Conservation (phyloP, 148 eudicot species). For the Chenopodium quinoa region DNA sequence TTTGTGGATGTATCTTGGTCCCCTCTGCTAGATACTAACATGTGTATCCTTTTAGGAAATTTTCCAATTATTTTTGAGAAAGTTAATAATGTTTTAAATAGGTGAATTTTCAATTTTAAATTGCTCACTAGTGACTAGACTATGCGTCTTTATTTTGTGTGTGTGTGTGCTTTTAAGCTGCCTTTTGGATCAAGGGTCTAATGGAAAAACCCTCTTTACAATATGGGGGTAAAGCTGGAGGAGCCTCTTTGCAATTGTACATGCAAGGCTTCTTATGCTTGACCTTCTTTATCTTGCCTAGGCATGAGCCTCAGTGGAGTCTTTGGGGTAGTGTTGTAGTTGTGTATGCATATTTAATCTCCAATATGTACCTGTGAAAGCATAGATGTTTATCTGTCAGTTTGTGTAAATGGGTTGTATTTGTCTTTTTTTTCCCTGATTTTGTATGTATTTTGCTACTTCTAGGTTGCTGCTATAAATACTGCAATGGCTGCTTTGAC, state of each 20-base stretch:
- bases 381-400: background rate
- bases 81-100: too few relatives aligned
- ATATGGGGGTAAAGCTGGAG: background rate
- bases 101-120: background rate
- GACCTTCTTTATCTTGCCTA: background rate
- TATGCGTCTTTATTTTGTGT: background rate
- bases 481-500: constrained; percentile 99
- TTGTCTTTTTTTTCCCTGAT: background rate
- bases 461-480: constrained; percentile 95
- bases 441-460: constrained; percentile 13
- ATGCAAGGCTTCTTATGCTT: background rate
- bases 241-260: background rate
- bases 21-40: background rate
- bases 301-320: background rate
- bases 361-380: background rate
- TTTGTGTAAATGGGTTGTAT: background rate
- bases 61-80: too few relatives aligned
- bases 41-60: background rate
- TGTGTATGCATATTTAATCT: background rate
- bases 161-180: background rate
- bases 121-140: background rate
- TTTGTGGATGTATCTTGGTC: background rate
- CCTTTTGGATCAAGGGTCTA: background rate
- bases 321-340: background rate
- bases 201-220: background rate